Percentiles rank a stretch among this genome's conserved stretches.
phyloP scores from a whole-genome alignment of 2,329 filamentous ascomycete genomes.

The Epichloe gansuensis region DNA sequence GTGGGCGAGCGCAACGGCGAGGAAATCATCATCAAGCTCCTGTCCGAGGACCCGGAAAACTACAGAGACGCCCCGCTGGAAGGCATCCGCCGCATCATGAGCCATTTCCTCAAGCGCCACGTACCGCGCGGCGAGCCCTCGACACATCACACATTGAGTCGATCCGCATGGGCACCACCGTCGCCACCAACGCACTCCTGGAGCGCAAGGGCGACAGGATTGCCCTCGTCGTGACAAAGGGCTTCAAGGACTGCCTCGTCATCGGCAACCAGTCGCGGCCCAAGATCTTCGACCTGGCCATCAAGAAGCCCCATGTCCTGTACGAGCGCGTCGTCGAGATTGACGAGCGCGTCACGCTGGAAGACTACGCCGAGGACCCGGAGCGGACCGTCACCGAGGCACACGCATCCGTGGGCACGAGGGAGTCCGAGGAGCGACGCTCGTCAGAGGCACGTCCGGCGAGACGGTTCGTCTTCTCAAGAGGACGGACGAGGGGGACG shows the following conservation, averaged over 20 bases:
- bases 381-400: slow-evolving; percentile 28
- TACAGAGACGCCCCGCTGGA: slow-evolving; percentile 64
- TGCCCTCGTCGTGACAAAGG: slow-evolving; percentile 58
- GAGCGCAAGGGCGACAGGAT: slow-evolving; percentile 63
- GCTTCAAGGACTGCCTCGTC: slow-evolving; percentile 58
- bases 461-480: slow-evolving; percentile 57
- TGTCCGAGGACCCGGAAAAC: slow-evolving; percentile 60
- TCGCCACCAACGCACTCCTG: slow-evolving; percentile 65
- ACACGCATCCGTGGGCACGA: slow-evolving; percentile 37
- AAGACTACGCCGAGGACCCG: slow-evolving; percentile 63
- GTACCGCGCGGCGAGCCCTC: slow-evolving; percentile 22
- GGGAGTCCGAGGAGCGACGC: slow-evolving; percentile 36
- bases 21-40: slow-evolving; percentile 58
- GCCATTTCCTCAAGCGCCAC: slow-evolving; percentile 18
- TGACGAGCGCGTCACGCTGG: slow-evolving; percentile 62
- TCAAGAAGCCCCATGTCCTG: slow-evolving; percentile 54
- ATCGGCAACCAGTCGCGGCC: slow-evolving; percentile 66
- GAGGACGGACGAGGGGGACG: slow-evolving; percentile 41
- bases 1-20: slow-evolving; percentile 53
- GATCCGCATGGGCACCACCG: slow-evolving; percentile 72
- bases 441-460: slow-evolving; percentile 55
- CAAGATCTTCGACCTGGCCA: slow-evolving; percentile 61
- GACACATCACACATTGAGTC: slow-evolving; percentile 38
- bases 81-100: slow-evolving; percentile 45
- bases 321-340: slow-evolving; percentile 61